Base-by-base conservation (phyloP, 805 yeast genomes). In the Kuraishia ogatae region DNA sequence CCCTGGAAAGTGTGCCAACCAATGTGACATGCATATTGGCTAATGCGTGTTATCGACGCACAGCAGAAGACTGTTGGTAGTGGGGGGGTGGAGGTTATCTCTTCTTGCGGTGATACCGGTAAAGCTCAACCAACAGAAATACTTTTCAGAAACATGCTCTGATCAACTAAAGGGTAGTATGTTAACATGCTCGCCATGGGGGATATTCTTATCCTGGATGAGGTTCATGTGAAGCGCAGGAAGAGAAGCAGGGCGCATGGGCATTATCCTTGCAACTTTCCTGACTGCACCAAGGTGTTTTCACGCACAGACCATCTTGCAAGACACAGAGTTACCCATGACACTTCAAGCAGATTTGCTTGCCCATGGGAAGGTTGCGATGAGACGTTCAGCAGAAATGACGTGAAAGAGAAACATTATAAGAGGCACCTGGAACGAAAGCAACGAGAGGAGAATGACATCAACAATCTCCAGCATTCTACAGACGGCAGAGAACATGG, bases 221-320 rank as follows among this genome's bases (percentile, higher is more conserved):
- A 11, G 23, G 19, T 47, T 6, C 24, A 21, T 47, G 49, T 47
- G 49, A 47, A 47, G 21, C 22, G 24, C 24, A 47, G 51, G 19
- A 50, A 50, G 52, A 48, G 50, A 48, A 23, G 23, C 21, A 28
- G 39, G n/a, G n/a, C n/a, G n/a, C n/a, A n/a, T 6, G 52, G 52
- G 7, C 39, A 28, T n/a, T 50, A 19, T 22, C 22, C 20, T 10
- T 52, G 53, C 24, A n/a, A n/a, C n/a, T 23, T 21, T 23, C 53
- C 53, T 3, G 21, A 28, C 23, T 83, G 88, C 62, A 72, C 70
- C 21, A 82, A 82, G 62, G 69, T 75, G 2, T 83, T 83, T 59
- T 72, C 80, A 17, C 64, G 87, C 50, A 76, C 82, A 1, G 88
- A 83, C 62, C 87, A 83, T 64, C 65, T 83, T 11, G 71, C 82